Percentiles rank a stretch among this genome's conserved stretches.
These are phyloP conservation scores for Cercospora citrullina DNA, from an alignment of 2,329 filamentous ascomycete genomes.

Conservation along the genomic window DNA sequence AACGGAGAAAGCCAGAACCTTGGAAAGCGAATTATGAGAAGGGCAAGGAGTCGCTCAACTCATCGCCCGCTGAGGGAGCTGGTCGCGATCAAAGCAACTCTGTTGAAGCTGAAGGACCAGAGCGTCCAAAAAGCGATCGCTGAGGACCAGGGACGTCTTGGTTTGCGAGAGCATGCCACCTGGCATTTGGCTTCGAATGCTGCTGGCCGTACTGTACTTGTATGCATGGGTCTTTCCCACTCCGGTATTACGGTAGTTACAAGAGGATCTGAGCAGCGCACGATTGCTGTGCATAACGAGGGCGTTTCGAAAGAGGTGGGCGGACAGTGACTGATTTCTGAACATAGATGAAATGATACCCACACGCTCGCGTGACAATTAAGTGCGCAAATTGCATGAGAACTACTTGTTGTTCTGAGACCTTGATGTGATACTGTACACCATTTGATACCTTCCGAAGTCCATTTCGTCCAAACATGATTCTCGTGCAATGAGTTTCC, in stretches of 20 bases:
- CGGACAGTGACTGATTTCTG: not conserved
- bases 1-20: not conserved
- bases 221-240: not conserved
- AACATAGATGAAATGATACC: constrained; percentile 15
- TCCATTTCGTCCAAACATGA: not conserved
- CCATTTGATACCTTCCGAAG: not conserved
- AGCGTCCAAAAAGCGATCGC: not conserved
- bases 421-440: not conserved
- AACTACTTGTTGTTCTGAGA: not conserved
- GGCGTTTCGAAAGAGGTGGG: not conserved
- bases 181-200: not conserved
- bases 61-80: not conserved
- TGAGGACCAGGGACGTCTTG: not conserved
- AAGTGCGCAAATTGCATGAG: not conserved
- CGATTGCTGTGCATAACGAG: not conserved
- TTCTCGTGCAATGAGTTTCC: not conserved
- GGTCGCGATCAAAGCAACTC: not conserved
- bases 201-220: not conserved
- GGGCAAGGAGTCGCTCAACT: not conserved
- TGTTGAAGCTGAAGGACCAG: not conserved
- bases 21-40: not conserved
- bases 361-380: not conserved
- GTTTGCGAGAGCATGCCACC: not conserved
- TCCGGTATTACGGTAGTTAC: not conserved
- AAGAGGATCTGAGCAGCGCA: not conserved